A percentile compares a stretch with the other conserved stretches of the same genome.
Evolutionary conservation across 495 filamentous ascomycete species (phyloP).

Genomic region (Neurospora sp.): DNA sequence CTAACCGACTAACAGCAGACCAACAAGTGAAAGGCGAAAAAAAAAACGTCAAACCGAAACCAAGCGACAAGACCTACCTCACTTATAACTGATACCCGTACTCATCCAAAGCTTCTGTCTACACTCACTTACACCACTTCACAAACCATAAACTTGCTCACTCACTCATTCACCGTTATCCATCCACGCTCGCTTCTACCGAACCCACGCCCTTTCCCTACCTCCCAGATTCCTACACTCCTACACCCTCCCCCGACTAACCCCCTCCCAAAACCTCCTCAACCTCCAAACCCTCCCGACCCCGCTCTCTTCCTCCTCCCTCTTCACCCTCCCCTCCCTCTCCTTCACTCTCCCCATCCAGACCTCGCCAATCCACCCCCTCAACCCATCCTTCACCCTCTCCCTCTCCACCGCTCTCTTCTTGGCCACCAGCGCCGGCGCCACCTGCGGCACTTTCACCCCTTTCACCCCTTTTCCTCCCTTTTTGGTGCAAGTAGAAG

Average conservation of each 20-base stretch:
- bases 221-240: not conserved
- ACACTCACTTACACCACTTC: not conserved
- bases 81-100: not conserved
- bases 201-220: too few species aligned
- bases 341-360: constrained; percentile 33
- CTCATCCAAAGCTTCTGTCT: not conserved
- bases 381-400: constrained; percentile 44
- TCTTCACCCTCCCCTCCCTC: constrained; percentile 27
- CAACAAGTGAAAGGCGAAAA: not conserved
- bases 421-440: constrained; percentile 26
- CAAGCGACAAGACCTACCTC: not conserved
- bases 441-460: constrained; percentile 7
- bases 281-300: constrained; percentile 41
- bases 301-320: constrained; percentile 32
- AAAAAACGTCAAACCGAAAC: not conserved
- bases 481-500: constrained; percentile 1
- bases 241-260: constrained; percentile 12
- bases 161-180: not conserved
- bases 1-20: not conserved
- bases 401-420: constrained; percentile 43
- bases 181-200: too few species aligned
- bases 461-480: not conserved
- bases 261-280: constrained; percentile 42
- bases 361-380: constrained; percentile 39
- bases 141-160: not conserved